These are phyloP conservation scores for Eimeria necatrix DNA, from an alignment of 169 alveolate genomes.

Conservation along the genomic window DNA sequence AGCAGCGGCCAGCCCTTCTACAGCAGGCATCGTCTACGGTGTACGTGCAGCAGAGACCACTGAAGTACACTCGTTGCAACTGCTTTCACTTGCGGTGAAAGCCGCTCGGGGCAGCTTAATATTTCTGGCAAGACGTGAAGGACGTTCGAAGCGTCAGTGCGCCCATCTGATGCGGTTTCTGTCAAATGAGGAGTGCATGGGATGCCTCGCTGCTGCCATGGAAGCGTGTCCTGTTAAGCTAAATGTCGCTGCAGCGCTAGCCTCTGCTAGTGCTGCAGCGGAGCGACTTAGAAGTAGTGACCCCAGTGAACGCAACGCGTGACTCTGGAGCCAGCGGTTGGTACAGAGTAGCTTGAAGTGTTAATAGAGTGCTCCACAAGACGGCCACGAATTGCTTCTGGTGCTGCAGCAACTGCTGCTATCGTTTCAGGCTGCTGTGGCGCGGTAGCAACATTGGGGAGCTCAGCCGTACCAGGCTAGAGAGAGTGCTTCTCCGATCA, in stretches of 20 bases:
- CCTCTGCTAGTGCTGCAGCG: constrained; percentile 50
- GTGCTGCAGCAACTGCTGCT: constrained; percentile 64
- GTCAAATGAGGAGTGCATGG: constrained; percentile 44
- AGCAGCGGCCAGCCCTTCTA: constrained; percentile 67
- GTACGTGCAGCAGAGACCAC: not conserved
- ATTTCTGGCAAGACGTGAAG: not conserved
- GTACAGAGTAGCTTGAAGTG: constrained; percentile 1
- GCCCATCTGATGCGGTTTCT: constrained; percentile 56
- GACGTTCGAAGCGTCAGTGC: not conserved
- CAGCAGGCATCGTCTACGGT: constrained; percentile 46
- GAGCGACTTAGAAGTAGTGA: not conserved
- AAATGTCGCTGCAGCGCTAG: not conserved
- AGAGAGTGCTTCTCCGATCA: constrained; percentile 15
- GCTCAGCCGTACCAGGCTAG: constrained; percentile 50
- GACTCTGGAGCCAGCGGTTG: not conserved
- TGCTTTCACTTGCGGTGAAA: constrained; percentile 1
- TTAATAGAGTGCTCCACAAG: constrained; percentile 1
- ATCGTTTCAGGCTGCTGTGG: constrained; percentile 28
- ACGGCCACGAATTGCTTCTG: constrained; percentile 47
- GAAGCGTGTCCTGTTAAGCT: no score
- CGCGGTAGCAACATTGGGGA: constrained; percentile 48
- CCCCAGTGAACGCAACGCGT: not conserved
- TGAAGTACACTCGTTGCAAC: not conserved
- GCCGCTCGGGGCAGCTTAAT: constrained; percentile 3
- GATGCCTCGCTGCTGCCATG: not conserved